These are phyloP conservation scores for Botryotinia globosa DNA, from an alignment of 2,329 filamentous ascomycete species.

Conservation along the genomic window DNA sequence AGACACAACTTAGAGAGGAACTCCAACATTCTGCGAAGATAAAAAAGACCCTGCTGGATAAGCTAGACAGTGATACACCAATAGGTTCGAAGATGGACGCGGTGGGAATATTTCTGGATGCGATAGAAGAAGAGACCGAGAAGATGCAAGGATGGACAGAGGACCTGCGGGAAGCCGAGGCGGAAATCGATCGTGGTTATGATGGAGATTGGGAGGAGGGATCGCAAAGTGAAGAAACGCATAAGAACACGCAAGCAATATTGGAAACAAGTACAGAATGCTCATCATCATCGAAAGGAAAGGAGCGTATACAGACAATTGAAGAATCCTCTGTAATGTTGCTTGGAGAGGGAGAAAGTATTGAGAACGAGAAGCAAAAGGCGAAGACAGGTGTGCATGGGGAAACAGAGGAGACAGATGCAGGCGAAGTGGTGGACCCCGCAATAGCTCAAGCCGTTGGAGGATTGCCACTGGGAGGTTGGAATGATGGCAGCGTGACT, in stretches of 20 bases:
- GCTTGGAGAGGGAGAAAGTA: background rate
- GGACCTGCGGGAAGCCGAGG: background rate
- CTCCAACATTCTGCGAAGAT: background rate
- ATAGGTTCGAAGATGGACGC: background rate
- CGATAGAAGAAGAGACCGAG: background rate
- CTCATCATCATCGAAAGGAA: background rate
- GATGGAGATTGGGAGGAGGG: background rate
- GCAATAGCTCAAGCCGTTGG: background rate
- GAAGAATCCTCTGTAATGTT: background rate
- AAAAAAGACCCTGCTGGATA: background rate
- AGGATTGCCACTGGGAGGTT: background rate
- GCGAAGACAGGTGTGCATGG: background rate
- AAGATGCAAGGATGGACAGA: background rate
- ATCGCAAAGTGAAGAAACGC: background rate
- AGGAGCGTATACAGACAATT: background rate
- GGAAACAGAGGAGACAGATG: background rate
- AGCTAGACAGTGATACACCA: slow-evolving; percentile 1
- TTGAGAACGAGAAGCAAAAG: background rate
- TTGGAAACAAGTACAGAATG: background rate
- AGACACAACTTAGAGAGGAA: background rate
- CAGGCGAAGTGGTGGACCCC: background rate
- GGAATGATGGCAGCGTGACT: background rate
- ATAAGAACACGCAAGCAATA: background rate
- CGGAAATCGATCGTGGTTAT: background rate
- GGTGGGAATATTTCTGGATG: background rate